Evolutionary conservation across 2,329 filamentous ascomycete genomes (phyloP).

Genomic region (Penicillium sp.): DNA sequence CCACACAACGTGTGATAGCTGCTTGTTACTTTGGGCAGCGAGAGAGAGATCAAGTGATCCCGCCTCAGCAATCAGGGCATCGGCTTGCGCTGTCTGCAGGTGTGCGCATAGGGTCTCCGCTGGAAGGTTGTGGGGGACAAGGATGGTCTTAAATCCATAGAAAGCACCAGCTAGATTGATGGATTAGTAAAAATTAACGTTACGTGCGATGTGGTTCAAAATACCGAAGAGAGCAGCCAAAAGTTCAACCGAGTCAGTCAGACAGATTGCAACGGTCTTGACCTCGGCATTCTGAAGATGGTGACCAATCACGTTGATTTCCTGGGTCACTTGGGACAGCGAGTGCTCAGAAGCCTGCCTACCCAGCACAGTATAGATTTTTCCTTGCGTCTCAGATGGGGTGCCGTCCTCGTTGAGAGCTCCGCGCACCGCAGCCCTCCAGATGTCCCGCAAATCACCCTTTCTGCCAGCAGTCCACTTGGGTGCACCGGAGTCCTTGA

Average conservation of each 20-base stretch:
- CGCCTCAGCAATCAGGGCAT: slow-evolving; percentile 79
- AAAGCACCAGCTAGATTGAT: slow-evolving; percentile 70
- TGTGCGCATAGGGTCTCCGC: slow-evolving; percentile 69
- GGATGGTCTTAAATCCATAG: slow-evolving; percentile 78
- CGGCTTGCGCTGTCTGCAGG: slow-evolving; percentile 70
- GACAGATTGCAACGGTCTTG: slow-evolving; percentile 80
- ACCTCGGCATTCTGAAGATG: slow-evolving; percentile 66
- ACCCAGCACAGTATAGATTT: slow-evolving; percentile 76
- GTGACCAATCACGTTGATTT: slow-evolving; percentile 86
- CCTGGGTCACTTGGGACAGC: slow-evolving; percentile 70
- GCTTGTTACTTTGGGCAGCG: slow-evolving; percentile 66
- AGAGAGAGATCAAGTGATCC: slow-evolving; percentile 80
- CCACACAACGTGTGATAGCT: slow-evolving; percentile 80
- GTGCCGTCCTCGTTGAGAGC: slow-evolving; percentile 63
- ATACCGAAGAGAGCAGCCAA: slow-evolving; percentile 73
- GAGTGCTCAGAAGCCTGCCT: slow-evolving; percentile 71
- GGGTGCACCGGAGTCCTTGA: slow-evolving; percentile 75
- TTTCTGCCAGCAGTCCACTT: slow-evolving; percentile 82
- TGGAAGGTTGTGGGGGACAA: slow-evolving; percentile 79
- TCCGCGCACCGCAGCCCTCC: slow-evolving; percentile 71
- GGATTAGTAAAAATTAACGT: slow-evolving; percentile 8
- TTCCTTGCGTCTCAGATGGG: slow-evolving; percentile 61
- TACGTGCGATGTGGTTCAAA: background rate
- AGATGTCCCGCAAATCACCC: slow-evolving; percentile 88
- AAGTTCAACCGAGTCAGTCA: slow-evolving; percentile 91